These are phyloP conservation scores for Dentipellis sp. DNA, from an alignment of 768 basidiomycete species.

Conservation along the genomic window DNA sequence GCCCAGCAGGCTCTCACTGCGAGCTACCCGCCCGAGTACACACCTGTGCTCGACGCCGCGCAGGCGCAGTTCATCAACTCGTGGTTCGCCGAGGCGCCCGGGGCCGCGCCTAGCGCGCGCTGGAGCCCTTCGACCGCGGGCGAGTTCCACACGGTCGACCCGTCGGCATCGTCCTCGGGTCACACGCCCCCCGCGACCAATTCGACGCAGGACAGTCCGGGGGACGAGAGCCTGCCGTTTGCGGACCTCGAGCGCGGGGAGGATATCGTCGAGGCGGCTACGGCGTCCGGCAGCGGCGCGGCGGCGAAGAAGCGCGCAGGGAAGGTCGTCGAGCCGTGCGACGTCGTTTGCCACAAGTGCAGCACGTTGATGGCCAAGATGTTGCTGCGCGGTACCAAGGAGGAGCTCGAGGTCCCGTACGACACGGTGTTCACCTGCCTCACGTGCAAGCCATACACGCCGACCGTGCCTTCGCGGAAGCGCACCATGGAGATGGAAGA, in stretches of 20 bases:
- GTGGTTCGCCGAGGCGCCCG: neutral
- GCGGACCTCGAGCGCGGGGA: neutral
- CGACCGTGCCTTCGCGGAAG: neutral
- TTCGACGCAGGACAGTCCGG: neutral
- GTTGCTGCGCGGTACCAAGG: neutral
- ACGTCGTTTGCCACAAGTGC: neutral
- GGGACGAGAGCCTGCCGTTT: neutral
- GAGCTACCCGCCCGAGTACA: neutral
- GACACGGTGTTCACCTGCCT: neutral
- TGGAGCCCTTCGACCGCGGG: neutral
- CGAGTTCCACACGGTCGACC: neutral
- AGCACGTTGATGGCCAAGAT: neutral
- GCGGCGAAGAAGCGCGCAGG: neutral
- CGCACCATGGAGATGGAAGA: neutral
- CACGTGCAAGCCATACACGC: neutral
- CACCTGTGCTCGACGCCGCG: neutral
- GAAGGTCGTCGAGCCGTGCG: neutral
- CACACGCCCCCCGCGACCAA: neutral
- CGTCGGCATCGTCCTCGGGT: neutral
- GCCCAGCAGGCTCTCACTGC: neutral
- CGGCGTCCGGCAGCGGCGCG: neutral
- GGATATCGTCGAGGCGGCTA: neutral
- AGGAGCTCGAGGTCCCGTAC: neutral
- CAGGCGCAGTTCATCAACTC: neutral
- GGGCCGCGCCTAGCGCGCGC: neutral